phyloP scores from a whole-genome alignment of 2,329 filamentous ascomycete genomes.

The Coniella vitis region DNA sequence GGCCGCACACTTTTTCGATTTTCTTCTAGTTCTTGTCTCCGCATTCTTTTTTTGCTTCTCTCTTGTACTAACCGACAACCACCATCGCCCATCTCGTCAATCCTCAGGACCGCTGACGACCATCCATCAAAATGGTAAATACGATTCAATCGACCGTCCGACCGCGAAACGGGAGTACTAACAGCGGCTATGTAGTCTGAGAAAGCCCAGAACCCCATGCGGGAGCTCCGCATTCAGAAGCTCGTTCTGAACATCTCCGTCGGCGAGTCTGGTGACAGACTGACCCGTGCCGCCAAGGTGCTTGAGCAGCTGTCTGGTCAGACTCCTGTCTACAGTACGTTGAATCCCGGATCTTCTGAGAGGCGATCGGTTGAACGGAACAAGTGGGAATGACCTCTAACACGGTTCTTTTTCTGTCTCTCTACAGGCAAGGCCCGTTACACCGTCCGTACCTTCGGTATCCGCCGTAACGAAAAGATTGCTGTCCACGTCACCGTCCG shows the following conservation, averaged over 20 bases:
- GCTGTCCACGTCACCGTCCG: slow-evolving; percentile 98
- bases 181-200: slow-evolving; percentile 51
- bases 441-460: slow-evolving; percentile 99
- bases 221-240: slow-evolving; percentile 99
- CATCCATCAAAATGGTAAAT: slow-evolving; percentile 31
- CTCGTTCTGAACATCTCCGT: slow-evolving; percentile 99
- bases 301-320: slow-evolving; percentile 99
- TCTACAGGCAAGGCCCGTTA: slow-evolving; percentile 96
- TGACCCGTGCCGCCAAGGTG: slow-evolving; percentile 99
- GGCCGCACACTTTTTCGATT: slow-evolving; percentile 14
- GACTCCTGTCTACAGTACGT: slow-evolving; percentile 97
- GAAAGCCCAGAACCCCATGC: slow-evolving; percentile 97
- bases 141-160: not conserved
- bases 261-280: slow-evolving; percentile 99
- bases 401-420: slow-evolving; percentile 2
- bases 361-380: not conserved
- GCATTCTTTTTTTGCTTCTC: slow-evolving; percentile 2
- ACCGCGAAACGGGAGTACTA: slow-evolving; percentile 19
- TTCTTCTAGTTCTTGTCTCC: slow-evolving; percentile 5
- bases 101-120: slow-evolving; percentile 15
- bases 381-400: not conserved
- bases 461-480: slow-evolving; percentile 99
- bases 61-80: slow-evolving; percentile 8
- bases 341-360: not conserved
- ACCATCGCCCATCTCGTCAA: slow-evolving; percentile 13